phyloP scores from a whole-genome alignment of 805 yeast genomes.

The Myxozyma neotropica region DNA sequence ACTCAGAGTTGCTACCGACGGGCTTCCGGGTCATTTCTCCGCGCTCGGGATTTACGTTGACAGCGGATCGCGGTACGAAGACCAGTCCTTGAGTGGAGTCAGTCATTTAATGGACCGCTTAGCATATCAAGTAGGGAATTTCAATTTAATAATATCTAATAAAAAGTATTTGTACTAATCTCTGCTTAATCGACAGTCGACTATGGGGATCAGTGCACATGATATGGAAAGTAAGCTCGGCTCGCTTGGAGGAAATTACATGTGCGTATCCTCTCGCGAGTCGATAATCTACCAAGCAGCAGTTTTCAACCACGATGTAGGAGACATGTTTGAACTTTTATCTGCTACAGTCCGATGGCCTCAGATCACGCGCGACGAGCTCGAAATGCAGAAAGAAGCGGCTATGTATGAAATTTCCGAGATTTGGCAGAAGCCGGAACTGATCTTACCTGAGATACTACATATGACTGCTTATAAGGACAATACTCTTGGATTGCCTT shows the following conservation, averaged over 20 bases:
- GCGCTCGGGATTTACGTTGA: conserved; percentile 87
- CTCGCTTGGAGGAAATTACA: conserved; percentile 87
- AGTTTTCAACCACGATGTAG: conserved; percentile 84
- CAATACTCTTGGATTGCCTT: conserved; percentile 81
- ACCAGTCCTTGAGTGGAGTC: conserved; percentile 61
- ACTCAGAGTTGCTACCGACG: conserved; percentile 77
- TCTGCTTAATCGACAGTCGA: conserved; percentile 37
- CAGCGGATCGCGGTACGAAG: conserved; percentile 89
- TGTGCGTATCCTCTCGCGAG: conserved; percentile 91
- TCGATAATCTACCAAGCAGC: conserved; percentile 92
- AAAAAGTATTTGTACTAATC: neutral
- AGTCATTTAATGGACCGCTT: conserved; percentile 84
- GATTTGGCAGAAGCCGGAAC: conserved; percentile 78
- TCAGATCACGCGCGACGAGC: conserved; percentile 63
- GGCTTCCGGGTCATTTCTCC: conserved; percentile 85
- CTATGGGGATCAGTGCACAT: conserved; percentile 49
- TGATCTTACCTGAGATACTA: conserved; percentile 84
- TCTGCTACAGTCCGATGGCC: conserved; percentile 81
- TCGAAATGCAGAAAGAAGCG: conserved; percentile 69
- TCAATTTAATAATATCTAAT: neutral
- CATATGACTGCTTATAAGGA: conserved; percentile 77
- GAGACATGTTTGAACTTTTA: conserved; percentile 71
- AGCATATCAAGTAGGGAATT: conserved; percentile 54
- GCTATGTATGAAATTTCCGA: conserved; percentile 83
- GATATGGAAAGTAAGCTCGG: conserved; percentile 77